A percentile compares a stretch with the other conserved stretches of the same genome.
phyloP scores from a whole-genome alignment of 768 basidiomycete genomes.

The Suillus discolor region DNA sequence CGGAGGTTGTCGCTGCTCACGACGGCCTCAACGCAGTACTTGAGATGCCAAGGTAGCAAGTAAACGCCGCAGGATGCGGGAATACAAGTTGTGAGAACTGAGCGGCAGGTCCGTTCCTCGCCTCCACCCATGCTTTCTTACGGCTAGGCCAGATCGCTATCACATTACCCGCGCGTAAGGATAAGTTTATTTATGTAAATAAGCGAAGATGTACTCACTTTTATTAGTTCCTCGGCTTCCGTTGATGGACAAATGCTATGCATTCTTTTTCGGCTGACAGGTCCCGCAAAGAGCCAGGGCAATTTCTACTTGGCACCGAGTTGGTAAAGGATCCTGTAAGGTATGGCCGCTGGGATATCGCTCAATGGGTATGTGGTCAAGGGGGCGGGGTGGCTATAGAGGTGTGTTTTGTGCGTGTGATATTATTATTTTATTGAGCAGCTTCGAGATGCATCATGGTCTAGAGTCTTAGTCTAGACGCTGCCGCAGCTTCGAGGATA shows the following conservation, averaged over 20 bases:
- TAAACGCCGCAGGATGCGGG: not conserved
- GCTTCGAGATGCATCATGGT: not conserved
- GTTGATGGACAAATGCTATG: not conserved
- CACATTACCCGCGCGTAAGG: not conserved
- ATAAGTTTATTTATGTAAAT: not conserved
- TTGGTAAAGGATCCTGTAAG: not conserved
- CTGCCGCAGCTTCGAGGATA: too few relatives aligned
- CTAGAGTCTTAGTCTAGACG: too few relatives aligned
- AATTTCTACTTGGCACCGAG: not conserved
- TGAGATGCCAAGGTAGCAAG: not conserved
- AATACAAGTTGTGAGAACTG: not conserved
- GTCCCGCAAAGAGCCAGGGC: not conserved
- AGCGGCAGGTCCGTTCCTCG: not conserved
- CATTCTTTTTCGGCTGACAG: not conserved
- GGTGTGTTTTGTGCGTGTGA: not conserved
- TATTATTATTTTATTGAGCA: not conserved
- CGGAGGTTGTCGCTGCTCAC: not conserved
- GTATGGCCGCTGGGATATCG: not conserved
- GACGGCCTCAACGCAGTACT: not conserved
- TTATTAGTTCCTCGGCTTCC: not conserved
- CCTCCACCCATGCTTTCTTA: not conserved
- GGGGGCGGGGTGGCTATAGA: not conserved
- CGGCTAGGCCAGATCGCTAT: not conserved
- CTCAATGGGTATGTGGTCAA: not conserved
- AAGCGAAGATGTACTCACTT: not conserved